Percentiles rank a stretch among this genome's conserved stretches.
phyloP scores from a whole-genome alignment of 179 eudicot species.

The Spergularia azorica region DNA sequence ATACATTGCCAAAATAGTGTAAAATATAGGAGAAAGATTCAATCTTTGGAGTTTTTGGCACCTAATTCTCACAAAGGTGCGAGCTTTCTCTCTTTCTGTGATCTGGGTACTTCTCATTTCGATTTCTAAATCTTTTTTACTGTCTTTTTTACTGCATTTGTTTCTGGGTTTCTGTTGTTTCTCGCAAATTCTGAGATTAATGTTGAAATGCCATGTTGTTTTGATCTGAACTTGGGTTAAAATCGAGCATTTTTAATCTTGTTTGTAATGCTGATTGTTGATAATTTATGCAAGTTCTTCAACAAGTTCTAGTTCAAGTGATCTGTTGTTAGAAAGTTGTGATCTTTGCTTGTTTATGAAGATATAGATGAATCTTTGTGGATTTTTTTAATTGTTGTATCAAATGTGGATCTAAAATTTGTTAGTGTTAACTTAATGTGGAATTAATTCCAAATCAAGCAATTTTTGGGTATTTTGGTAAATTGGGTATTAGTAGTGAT shows the following conservation, averaged over 20 bases:
- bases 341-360: neutral
- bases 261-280: too few relatives aligned
- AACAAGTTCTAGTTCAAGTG: too few relatives aligned
- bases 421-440: neutral
- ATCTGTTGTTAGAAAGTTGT: too few relatives aligned
- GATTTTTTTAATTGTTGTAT: neutral
- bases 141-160: neutral
- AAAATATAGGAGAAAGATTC: neutral
- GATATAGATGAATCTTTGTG: constrained; percentile 8
- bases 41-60: neutral
- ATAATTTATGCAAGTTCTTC: too few relatives aligned
- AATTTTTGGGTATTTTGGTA: neutral
- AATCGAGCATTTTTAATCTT: too few relatives aligned
- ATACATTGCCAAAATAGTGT: too few relatives aligned
- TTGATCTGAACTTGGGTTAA: too few relatives aligned
- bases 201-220: too few relatives aligned
- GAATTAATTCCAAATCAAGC: too few relatives aligned
- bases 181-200: too few relatives aligned
- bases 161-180: neutral
- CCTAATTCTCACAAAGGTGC: constrained; percentile 10
- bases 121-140: neutral
- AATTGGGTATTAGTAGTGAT: neutral
- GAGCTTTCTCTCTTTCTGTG: neutral
- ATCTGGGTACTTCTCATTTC: constrained; percentile 14
- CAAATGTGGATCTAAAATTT: neutral